Base-by-base conservation (phyloP, 495 filamentous ascomycete genomes). In the Xylaria palmicola region DNA sequence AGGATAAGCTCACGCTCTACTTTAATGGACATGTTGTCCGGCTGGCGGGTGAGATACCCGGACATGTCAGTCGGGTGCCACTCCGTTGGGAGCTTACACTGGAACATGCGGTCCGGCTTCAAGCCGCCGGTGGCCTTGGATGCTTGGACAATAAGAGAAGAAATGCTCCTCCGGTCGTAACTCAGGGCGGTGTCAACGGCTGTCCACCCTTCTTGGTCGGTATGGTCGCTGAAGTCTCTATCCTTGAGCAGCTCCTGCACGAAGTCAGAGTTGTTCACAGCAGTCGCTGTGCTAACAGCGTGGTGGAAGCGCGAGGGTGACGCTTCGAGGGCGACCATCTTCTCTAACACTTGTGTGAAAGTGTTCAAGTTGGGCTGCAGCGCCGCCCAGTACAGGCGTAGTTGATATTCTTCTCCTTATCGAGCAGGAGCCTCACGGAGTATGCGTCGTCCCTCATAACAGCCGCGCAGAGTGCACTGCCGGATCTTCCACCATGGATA, bases 381-480 rank as follows among this genome's bases (percentile, higher is more conserved):
- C 19, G 43, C 20, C 22, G 43, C 43, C 43, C 43, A 45, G 43
- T 45, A 45, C 20, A 45, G 43, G 24, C 43, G 43, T 45, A 45
- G 22, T 26, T 45, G 43, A 45, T 45, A 9, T 45, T 26, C 4
- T 45, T 26, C 17, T 51, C 62, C 13, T 50, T 51, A 4, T 56
- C 48, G 32, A 64, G 51, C 22, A 64, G 49, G 29, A 59, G 43
- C 39, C 27, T n/a, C 0, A 64, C 62, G 17, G 39, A 32, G 10
- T 60, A 27, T 10, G 59, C 43, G n/a, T 63, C 1, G n/a, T 58
- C 56, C 24, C 17, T 47, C n/a, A 22, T 12, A 19, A 45, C 44
- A 8, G 73, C 75, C 26, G 68, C 72, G 57, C 74, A 70, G 27
- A 77, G 39, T 2, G 72, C 56, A 49, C 54, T 73, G 36, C 63